phyloP scores from a whole-genome alignment of 352 stramenopile species.

The Thalassiosira ordinaria region DNA sequence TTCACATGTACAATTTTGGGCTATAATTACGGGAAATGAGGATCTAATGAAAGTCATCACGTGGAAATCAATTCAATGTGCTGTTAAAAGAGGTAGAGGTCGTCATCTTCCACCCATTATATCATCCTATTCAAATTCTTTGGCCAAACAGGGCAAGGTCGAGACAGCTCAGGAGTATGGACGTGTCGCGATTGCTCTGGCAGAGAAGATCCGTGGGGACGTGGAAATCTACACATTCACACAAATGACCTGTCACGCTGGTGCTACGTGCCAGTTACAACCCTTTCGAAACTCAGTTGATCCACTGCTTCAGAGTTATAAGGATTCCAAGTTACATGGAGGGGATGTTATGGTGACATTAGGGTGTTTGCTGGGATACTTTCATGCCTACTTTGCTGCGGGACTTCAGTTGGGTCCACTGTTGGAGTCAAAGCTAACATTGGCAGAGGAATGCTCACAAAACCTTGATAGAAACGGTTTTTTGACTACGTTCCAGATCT shows the following conservation, averaged over 20 bases:
- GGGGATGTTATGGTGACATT: neutral
- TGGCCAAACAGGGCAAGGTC: slow-evolving; percentile 15
- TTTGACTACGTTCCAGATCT: neutral
- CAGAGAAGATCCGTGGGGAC: slow-evolving; percentile 17
- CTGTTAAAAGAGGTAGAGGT: slow-evolving; percentile 17
- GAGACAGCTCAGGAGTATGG: slow-evolving; percentile 17
- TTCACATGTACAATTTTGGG: neutral
- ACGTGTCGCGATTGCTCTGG: neutral
- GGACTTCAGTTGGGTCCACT: slow-evolving; percentile 7
- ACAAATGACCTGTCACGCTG: neutral
- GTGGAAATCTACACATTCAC: slow-evolving; percentile 7
- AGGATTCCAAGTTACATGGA: slow-evolving; percentile 12
- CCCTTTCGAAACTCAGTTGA: slow-evolving; percentile 11
- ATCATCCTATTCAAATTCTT: neutral
- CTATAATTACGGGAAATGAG: slow-evolving; percentile 26
- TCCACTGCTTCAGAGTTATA: slow-evolving; percentile 16
- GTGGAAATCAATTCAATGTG: slow-evolving; percentile 26
- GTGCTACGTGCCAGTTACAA: neutral
- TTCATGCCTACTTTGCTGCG: neutral
- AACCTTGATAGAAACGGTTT: neutral
- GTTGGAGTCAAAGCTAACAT: neutral
- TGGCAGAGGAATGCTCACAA: neutral
- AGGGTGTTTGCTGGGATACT: neutral
- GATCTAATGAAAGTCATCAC: slow-evolving; percentile 9
- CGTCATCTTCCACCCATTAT: slow-evolving; percentile 7